These are phyloP conservation scores for Excoecaria agallocha DNA, from an alignment of 345 rosid species.

Conservation along the genomic window DNA sequence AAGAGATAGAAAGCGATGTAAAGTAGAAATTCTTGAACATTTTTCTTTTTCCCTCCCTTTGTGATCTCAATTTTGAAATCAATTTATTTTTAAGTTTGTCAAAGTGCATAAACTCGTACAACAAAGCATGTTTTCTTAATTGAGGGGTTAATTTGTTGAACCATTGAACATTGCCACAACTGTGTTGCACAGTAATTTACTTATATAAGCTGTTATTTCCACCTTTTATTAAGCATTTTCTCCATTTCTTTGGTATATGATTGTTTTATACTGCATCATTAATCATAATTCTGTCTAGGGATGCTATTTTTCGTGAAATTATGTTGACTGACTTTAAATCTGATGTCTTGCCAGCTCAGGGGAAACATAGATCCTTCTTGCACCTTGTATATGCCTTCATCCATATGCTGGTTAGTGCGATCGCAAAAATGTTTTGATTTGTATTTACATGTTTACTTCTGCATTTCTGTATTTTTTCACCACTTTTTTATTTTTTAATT, in stretches of 20 bases:
- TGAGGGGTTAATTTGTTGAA: background rate
- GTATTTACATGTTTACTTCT: background rate
- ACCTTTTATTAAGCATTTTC: background rate
- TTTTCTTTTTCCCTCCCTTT: background rate
- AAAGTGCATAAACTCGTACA: background rate
- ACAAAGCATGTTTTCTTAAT: background rate
- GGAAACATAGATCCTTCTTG: conserved; percentile 58
- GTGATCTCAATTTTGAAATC: background rate
- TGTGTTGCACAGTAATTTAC: background rate
- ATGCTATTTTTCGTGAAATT: conserved; percentile 4
- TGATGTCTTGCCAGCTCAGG: conserved; percentile 50
- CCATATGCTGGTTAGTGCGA: conserved; percentile 63
- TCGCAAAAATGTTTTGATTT: conserved; percentile 2
- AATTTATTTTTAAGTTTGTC: background rate
- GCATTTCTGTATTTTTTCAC: background rate
- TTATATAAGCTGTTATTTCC: background rate
- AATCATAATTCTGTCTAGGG: background rate
- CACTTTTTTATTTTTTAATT: no score
- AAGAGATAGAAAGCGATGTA: background rate
- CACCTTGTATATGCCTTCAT: conserved; percentile 66
- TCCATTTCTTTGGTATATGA: background rate
- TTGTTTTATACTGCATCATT: background rate
- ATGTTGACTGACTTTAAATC: conserved; percentile 8
- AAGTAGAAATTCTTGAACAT: background rate
- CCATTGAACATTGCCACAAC: background rate